Evolutionary conservation across 2,329 filamentous ascomycete species (phyloP).

Genomic region (Alternaria postmessia): DNA sequence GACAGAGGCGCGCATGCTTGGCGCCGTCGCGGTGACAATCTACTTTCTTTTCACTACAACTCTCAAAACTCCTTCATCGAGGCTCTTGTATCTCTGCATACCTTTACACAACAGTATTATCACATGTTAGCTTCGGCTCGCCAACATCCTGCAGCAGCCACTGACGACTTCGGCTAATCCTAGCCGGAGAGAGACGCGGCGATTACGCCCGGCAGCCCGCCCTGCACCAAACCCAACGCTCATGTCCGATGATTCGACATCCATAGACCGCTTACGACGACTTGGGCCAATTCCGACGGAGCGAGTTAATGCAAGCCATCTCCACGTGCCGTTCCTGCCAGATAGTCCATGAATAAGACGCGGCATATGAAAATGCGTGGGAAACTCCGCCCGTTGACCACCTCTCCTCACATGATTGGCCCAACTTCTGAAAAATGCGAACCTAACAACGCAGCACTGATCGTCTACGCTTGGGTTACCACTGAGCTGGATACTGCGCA

Average conservation of each 20-base stretch:
- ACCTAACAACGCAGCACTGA: conserved; percentile 15
- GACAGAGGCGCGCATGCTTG: conserved; percentile 2
- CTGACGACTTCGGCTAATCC: conserved; percentile 10
- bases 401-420: conserved; percentile 17
- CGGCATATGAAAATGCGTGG: conserved; percentile 12
- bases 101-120: not conserved
- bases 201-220: conserved; percentile 8
- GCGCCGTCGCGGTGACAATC: not conserved
- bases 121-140: conserved; percentile 1
- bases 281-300: conserved; percentile 4
- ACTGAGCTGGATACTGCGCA: conserved; percentile 9
- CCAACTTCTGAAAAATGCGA: conserved; percentile 8
- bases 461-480: conserved; percentile 18
- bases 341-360: conserved; percentile 11
- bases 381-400: conserved; percentile 5
- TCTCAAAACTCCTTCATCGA: not conserved
- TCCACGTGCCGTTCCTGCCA: conserved; percentile 1
- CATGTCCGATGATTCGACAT: not conserved
- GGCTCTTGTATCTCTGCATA: not conserved
- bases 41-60: not conserved
- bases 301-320: conserved; percentile 10
- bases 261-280: not conserved
- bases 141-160: conserved; percentile 5
- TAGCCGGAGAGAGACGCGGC: conserved; percentile 5
- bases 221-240: conserved; percentile 1